Evolutionary conservation across 164 flowering plant genomes (phyloP).

Genomic region (Malania oleifera): DNA sequence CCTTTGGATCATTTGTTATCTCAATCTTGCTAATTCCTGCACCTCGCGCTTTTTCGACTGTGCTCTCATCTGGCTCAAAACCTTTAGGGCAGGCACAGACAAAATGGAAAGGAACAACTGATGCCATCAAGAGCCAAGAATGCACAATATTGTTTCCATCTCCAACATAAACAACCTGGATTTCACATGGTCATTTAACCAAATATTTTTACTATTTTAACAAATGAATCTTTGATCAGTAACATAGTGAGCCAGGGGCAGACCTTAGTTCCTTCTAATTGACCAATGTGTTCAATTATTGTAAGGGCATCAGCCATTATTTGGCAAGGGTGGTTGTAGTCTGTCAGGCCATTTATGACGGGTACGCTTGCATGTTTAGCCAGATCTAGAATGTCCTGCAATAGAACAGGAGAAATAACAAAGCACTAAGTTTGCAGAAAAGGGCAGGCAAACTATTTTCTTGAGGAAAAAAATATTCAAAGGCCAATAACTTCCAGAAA

Average conservation of each 20-base stretch:
- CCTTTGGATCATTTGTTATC: constrained; percentile 81
- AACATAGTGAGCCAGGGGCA: constrained; percentile 1
- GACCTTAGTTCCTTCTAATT: constrained; percentile 90
- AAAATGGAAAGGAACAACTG: constrained; percentile 86
- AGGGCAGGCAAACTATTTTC: background rate
- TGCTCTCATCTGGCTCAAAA: constrained; percentile 82
- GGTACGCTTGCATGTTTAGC: constrained; percentile 85
- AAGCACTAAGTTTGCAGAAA: background rate
- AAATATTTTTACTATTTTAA: constrained; percentile 4
- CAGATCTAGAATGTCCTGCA: constrained; percentile 89
- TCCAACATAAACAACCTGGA: constrained; percentile 94
- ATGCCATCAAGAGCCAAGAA: constrained; percentile 77
- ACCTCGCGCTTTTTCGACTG: constrained; percentile 63
- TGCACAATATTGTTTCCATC: constrained; percentile 98
- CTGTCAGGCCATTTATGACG: constrained; percentile 92
- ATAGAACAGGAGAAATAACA: background rate
- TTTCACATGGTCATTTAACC: constrained; percentile 6
- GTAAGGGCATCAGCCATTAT: constrained; percentile 99
- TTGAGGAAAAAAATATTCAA: too few species aligned
- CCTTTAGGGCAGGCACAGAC: constrained; percentile 95
- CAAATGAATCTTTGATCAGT: background rate
- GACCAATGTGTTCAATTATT: constrained; percentile 88
- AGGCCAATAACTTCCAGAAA: too few species aligned
- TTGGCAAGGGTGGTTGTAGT: constrained; percentile 95
- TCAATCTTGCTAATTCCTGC: constrained; percentile 89